These are phyloP conservation scores for Claviceps citrina DNA, from an alignment of 2,329 filamentous ascomycete genomes.

Conservation along the genomic window DNA sequence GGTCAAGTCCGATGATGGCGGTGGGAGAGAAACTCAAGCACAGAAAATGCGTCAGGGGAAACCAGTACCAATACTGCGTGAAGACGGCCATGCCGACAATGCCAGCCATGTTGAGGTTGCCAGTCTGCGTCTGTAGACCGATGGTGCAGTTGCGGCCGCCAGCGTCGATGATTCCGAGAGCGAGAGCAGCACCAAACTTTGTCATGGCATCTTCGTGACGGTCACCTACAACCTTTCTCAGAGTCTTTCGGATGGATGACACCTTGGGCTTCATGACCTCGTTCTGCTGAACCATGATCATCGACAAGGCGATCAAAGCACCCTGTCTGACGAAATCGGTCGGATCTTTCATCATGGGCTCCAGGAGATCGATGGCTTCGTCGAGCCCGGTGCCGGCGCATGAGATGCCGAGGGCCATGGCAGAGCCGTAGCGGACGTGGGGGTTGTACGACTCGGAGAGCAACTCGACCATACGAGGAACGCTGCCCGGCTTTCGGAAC, in stretches of 20 bases:
- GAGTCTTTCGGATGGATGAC: constrained; percentile 72
- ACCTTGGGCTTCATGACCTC: constrained; percentile 98
- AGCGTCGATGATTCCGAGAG: constrained; percentile 92
- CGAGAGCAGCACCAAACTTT: constrained; percentile 90
- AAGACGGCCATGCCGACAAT: constrained; percentile 98
- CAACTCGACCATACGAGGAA: constrained; percentile 96
- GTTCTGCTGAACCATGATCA: constrained; percentile 99
- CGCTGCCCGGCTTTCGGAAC: constrained; percentile 92
- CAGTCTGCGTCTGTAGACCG: constrained; percentile 90
- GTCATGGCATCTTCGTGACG: constrained; percentile 98
- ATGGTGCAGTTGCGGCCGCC: constrained; percentile 98
- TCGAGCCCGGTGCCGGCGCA: constrained; percentile 92
- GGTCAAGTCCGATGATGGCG: constrained; percentile 84
- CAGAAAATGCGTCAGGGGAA: constrained; percentile 94
- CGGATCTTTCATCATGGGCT: constrained; percentile 99
- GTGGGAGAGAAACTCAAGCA: constrained; percentile 95
- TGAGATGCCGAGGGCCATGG: constrained; percentile 95
- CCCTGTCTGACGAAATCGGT: constrained; percentile 97
- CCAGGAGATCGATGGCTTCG: constrained; percentile 88
- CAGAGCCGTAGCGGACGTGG: constrained; percentile 91
- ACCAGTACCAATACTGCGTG: constrained; percentile 99
- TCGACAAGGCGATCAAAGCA: constrained; percentile 80
- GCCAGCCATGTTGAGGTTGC: constrained; percentile 95
- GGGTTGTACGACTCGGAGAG: constrained; percentile 98
- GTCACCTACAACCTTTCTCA: constrained; percentile 87